Conservation (phyloP, 139 green algal species). For the Tetratostichococcus sp. region DNA sequence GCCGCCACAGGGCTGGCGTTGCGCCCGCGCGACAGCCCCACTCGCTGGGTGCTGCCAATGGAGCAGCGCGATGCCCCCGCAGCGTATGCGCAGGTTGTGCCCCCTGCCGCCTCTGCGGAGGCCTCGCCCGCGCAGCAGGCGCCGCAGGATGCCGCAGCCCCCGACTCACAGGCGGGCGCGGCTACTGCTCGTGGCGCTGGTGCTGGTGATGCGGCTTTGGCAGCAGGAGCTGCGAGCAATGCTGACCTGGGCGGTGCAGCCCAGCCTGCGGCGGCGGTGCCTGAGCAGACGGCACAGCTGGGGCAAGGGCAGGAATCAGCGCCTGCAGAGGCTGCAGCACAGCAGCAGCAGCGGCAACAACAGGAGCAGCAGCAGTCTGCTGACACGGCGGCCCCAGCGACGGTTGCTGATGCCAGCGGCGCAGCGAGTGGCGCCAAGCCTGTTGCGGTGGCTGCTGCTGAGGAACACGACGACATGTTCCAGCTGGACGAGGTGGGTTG, state of each 20-base stretch:
- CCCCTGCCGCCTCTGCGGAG: background rate
- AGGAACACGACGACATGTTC: conserved; percentile 69
- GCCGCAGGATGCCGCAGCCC: no score
- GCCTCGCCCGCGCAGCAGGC: no score
- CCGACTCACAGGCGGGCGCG: background rate
- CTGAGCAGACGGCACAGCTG: background rate
- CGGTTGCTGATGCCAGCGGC: background rate
- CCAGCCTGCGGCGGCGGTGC: conserved; percentile 2
- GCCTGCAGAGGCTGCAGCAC: no score
- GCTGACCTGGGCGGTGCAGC: conserved; percentile 1
- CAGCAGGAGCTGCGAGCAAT: background rate
- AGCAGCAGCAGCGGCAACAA: no score
- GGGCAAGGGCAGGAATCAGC: no score
- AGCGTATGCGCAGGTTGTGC: conserved; percentile 14
- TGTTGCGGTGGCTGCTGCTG: background rate
- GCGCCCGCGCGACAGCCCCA: conserved; percentile 44
- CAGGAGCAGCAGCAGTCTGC: no score
- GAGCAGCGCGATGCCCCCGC: conserved; percentile 45
- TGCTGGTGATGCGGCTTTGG: background rate
- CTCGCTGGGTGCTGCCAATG: conserved; percentile 71
- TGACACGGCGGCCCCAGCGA: background rate
- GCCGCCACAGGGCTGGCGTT: conserved; percentile 48
- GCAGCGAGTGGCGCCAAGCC: background rate
- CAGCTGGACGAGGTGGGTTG: conserved; percentile 58
- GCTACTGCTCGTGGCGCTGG: no score